Evolutionary conservation across 306 rosid species (phyloP), one percentile per base, ranked within the genome.

Genomic region (Sechiopsis laciniata): DNA sequence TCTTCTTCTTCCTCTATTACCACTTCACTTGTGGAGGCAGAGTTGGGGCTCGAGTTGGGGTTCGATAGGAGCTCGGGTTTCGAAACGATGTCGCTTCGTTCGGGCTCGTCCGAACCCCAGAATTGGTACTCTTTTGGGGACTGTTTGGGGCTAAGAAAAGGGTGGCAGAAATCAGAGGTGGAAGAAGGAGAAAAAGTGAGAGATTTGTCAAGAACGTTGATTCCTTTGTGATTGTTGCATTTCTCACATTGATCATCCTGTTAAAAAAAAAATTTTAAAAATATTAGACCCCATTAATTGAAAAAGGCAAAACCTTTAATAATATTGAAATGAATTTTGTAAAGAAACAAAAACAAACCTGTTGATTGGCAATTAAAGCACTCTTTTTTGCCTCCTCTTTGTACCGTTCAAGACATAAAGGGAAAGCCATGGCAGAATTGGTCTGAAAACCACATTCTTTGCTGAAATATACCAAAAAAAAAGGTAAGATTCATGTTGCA

Each of bases 11-110:
- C 96, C 0, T 89, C 96, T 59, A 81, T 46, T 75, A 85, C 20
- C 6, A 82, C 88, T 71, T 91, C 96, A 75, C 97, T 91, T n/a
- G 97, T 87, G 62, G 96, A 91, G 22, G 97, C 96, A 17, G 96
- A 91, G 77, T 91, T 91, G 2, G 97, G 97, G 65, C 96, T 89
- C 0, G 97, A 91, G 77, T 91, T 91, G 0, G 97, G 96, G 72
- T 89, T 91, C 50, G 96, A 91, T 53, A 91, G 77, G 46, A 91
- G 96, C 8, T 87, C 96, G 9, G 97, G 97, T n/a, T 86, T 91
- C 13, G 85, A 86, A 75, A 82, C 83, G 83, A 83, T 76, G 83
- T 78, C 75, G 68, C 82, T 87, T 11, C 21, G 74, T 10, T 58
- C 81, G 4, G 60, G 66, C 20, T 62, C 74, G 66, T 89, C 89